Percentiles rank a stretch among this genome's conserved stretches.
These are phyloP conservation scores for Citrullus colocynthis DNA, from an alignment of 306 rosid genomes.

Conservation along the genomic window DNA sequence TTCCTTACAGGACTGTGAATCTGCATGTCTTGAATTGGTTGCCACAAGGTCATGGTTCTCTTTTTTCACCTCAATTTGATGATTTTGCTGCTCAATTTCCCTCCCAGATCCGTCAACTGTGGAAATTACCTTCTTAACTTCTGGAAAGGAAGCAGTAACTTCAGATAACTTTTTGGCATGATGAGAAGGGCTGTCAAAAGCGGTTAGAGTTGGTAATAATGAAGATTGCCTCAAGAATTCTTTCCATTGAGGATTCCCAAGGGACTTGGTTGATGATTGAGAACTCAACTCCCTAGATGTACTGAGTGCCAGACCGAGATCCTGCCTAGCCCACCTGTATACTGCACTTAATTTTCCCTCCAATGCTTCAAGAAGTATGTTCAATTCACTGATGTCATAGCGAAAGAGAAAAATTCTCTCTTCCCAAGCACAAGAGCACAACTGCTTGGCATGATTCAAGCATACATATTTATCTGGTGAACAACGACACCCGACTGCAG, in stretches of 20 bases:
- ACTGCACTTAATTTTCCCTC: slow-evolving; percentile 94
- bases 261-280: slow-evolving; percentile 20
- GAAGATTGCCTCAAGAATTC: slow-evolving; percentile 26
- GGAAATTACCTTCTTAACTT: slow-evolving; percentile 11
- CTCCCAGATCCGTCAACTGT: slow-evolving; percentile 12
- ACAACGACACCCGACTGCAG: slow-evolving; percentile 89
- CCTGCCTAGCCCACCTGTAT: slow-evolving; percentile 89
- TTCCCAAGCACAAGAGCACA: slow-evolving; percentile 73
- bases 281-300: slow-evolving; percentile 34
- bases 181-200: slow-evolving; percentile 20
- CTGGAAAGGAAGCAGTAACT: slow-evolving; percentile 19
- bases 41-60: slow-evolving; percentile 22
- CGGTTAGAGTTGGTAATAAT: slow-evolving; percentile 17
- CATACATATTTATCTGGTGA: slow-evolving; percentile 77
- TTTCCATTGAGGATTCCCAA: slow-evolving; percentile 22
- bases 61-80: slow-evolving; percentile 19
- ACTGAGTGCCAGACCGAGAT: slow-evolving; percentile 83
- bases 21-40: slow-evolving; percentile 21
- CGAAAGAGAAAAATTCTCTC: slow-evolving; percentile 83
- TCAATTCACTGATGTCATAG: slow-evolving; percentile 68
- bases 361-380: slow-evolving; percentile 84
- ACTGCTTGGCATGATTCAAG: slow-evolving; percentile 88
- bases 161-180: slow-evolving; percentile 23
- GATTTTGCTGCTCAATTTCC: slow-evolving; percentile 16
- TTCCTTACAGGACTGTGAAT: slow-evolving; percentile 40